Base-by-base conservation (phyloP, 2,329 filamentous ascomycete species). In the Trichoderma sp. region DNA sequence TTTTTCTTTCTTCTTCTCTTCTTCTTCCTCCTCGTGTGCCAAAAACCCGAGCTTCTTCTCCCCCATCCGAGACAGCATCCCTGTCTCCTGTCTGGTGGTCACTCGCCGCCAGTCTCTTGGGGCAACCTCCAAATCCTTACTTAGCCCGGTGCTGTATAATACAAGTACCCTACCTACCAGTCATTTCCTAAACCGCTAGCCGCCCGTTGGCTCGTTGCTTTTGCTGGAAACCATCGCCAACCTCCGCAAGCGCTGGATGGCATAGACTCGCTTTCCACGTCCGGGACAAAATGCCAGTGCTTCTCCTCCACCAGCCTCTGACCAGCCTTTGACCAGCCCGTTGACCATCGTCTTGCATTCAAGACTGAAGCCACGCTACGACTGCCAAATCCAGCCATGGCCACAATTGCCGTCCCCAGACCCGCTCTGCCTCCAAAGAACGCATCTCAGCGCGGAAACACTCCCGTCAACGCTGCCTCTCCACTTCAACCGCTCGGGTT, bases 391-490 rank as follows among this genome's bases (percentile, higher is more conserved):
- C 63, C 35, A 56, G 57, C 42, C 64, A 87, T 88, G 86, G 82
- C 86, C 68, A 86, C 85, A 64, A 82, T 88, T 74, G 83, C 86
- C 58, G 76, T 88, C 50, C 78, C 83, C 37, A 78, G 83, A 74
- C 82, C 82, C 65, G 78, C 84, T 64, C 77, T 80, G 68, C 77
- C 81, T 66, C 83, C 84, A 74, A 78, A 78, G 61, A 56, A 29
- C 68, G 76, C 82, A 39, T 78, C 81, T 29, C 79, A 82, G 52
- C 77, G 80, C 72, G 78, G 83, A 68, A 75, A 72, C 32, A 58
- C 75, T 50, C 72, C 76, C 66, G 74, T 81, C 61, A 69, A 76
- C 80, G 10, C 78, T 80, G 50, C 80, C 81, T 35, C 79, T 80
- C 68, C 80, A 32, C 78, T 84, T 69, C 76, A 79, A 64, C 71